A percentile compares a stretch with the other conserved stretches of the same genome.
Evolutionary conservation across 345 rosid genomes (phyloP).

Genomic region (Sisymbrium irio): DNA sequence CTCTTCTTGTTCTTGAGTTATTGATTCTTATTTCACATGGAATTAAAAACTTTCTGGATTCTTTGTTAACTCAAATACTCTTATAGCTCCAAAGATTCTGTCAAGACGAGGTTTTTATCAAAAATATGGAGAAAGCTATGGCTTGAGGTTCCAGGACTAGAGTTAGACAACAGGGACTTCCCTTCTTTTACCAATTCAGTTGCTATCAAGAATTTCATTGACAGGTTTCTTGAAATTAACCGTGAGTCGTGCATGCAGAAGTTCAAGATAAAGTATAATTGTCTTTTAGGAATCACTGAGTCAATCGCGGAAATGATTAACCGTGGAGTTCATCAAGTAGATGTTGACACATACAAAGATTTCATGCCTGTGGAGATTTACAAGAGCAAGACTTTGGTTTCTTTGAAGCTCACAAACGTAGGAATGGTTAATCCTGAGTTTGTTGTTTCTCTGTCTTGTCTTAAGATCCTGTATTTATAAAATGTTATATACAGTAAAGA

Average conservation of each 20-base stretch:
- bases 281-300: not conserved
- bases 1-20: too few relatives aligned
- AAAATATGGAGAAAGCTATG: slow-evolving; percentile 10
- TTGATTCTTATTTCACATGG: too few relatives aligned
- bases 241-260: not conserved
- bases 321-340: not conserved
- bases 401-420: not conserved
- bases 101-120: not conserved
- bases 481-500: not conserved
- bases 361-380: not conserved
- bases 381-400: slow-evolving; percentile 7
- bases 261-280: not conserved
- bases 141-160: slow-evolving; percentile 13
- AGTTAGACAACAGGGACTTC: not conserved
- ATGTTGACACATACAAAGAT: not conserved
- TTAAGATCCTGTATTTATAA: slow-evolving; percentile 13
- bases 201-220: not conserved
- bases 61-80: slow-evolving; percentile 16
- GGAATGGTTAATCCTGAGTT: not conserved
- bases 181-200: not conserved
- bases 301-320: not conserved
- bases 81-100: not conserved
- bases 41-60: too few relatives aligned
- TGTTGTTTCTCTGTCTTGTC: slow-evolving; percentile 11
- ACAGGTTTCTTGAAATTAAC: not conserved